Base-by-base conservation (phyloP, 176 grass and related monocot species). In the Alloteropsis semialata region DNA sequence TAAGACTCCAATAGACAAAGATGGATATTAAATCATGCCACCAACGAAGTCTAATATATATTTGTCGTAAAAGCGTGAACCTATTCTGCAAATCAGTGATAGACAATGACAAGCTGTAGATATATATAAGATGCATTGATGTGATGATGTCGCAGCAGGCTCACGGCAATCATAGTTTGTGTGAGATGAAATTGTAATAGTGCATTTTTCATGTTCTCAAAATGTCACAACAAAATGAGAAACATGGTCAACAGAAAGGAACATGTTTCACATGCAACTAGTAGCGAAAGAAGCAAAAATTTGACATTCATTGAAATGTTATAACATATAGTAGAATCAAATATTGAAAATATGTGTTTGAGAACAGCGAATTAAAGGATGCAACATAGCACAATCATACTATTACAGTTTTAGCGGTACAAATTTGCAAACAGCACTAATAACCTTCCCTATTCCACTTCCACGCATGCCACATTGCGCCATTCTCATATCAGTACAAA, bases 401-500 rank as follows among this genome's bases (percentile, higher is more conserved):
- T 63, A 6, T 36, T 65, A 60, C 25, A 55, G 34, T 42, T 49
- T 21, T 11, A 63, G 28, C 24, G 59, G 19, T 1, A 21, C 48
- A 85, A 33, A 16, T 51, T 64, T 22, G 44, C 44, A 70, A 50
- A 65, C 22, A 80, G 54, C 41, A 77, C 6, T 18, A 9, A 30
- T 44, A 64, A 48, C 38, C 50, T 56, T 78, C 55, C 1, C 28
- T 76, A 41, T 42, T 58, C 4, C 3, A 57, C 13, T 41, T n/a
- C n/a, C n/a, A n/a, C n/a, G n/a, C 51, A 27, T 43, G 50, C 17
- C 36, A 42, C 14, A 27, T 38, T 13, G 30, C 14, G 22, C 1
- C 73, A 27, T 76, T 18, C n/a, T 11, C 73, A 42, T 58, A 57
- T 24, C 5, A 73, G 30, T 57, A 72, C 11, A 85, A 85, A 63